Evolutionary conservation across 2,329 filamentous ascomycete genomes (phyloP).

Genomic region (Graphium sp.): DNA sequence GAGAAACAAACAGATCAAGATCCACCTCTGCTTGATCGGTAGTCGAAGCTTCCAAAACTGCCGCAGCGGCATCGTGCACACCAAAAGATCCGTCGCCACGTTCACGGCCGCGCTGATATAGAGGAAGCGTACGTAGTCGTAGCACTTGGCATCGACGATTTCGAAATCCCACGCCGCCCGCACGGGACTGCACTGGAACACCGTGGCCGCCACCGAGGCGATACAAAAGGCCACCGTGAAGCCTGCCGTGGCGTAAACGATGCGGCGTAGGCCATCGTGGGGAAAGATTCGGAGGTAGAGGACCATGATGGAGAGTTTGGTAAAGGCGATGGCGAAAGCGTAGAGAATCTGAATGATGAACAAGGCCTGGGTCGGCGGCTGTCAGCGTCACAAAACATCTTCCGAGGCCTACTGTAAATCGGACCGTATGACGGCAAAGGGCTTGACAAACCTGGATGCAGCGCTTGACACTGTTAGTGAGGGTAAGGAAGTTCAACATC

Average conservation of each 20-base stretch:
- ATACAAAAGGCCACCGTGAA: slow-evolving; percentile 8
- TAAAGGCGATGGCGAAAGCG: slow-evolving; percentile 13
- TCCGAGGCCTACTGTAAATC: background rate
- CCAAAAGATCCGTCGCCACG: slow-evolving; percentile 11
- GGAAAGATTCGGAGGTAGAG: slow-evolving; percentile 16
- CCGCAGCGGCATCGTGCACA: slow-evolving; percentile 13
- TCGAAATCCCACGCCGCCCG: slow-evolving; percentile 12
- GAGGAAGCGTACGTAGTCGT: slow-evolving; percentile 11
- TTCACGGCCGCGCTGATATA: slow-evolving; percentile 13
- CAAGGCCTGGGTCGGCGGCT: slow-evolving; percentile 8
- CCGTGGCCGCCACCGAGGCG: slow-evolving; percentile 11
- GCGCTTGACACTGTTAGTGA: slow-evolving; percentile 2
- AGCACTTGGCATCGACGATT: slow-evolving; percentile 8
- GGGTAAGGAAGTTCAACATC: slow-evolving; percentile 1
- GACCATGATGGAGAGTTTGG: slow-evolving; percentile 16
- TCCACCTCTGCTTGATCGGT: slow-evolving; percentile 10
- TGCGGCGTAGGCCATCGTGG: slow-evolving; percentile 10
- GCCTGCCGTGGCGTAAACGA: slow-evolving; percentile 10
- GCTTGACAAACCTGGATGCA: slow-evolving; percentile 1
- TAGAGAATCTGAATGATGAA: slow-evolving; percentile 13
- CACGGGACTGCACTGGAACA: slow-evolving; percentile 12
- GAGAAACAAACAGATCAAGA: slow-evolving; percentile 12
- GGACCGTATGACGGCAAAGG: background rate
- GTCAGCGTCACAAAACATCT: background rate
- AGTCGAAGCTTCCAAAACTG: slow-evolving; percentile 12